Base-by-base conservation (phyloP, 352 stramenopile species). In the Pythium vanterpoolii region DNA sequence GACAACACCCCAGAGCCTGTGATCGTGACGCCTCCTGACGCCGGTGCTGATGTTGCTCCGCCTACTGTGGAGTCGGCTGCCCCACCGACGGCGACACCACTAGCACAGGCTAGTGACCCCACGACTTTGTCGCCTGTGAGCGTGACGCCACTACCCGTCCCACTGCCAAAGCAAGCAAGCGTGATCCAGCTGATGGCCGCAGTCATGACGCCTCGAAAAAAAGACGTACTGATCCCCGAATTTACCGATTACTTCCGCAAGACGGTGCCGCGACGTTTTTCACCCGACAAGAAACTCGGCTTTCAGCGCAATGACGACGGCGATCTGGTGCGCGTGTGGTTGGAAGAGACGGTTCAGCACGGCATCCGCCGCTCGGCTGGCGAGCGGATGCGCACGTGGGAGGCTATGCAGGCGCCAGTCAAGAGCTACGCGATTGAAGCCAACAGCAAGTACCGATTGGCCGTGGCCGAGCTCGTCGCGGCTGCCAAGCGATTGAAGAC, bases 191-290 rank as follows among this genome's bases (percentile, higher is more conserved):
- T 42, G 34, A 42, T 33, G 23, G 24, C 36, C 44, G 24, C 26
- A 9, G 44, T 26, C 8, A 11, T 11, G 44, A 36, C 44, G 44
- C 44, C 44, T 13, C 44, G 44, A 6, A 42, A 42, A 21, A 13
- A 42, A 42, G 34, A 42, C 9, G 14, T 42, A 5, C 4, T 42
- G 34, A 42, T 92, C 10, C 79, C 84, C 3, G 80, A 92, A 62
- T 92, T 78, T 60, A 92, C 82, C 3, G 79, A 86, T 36, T 58
- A 72, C 16, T 92, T 90, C 49, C 76, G 77, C 47, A 90, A 89
- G 62, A 76, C 72, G 0, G 72, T 90, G 27, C 44, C 55, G 0
- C 54, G 38, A 1, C 58, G 52, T 5, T 88, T 83, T 48, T 44
- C 48, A 1, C 76, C 83, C 0, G 84, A 93, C 38, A 65, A 60